Evolutionary conservation across 1,139 yeast genomes (phyloP).

Genomic region (Suhomyces panamericanus): DNA sequence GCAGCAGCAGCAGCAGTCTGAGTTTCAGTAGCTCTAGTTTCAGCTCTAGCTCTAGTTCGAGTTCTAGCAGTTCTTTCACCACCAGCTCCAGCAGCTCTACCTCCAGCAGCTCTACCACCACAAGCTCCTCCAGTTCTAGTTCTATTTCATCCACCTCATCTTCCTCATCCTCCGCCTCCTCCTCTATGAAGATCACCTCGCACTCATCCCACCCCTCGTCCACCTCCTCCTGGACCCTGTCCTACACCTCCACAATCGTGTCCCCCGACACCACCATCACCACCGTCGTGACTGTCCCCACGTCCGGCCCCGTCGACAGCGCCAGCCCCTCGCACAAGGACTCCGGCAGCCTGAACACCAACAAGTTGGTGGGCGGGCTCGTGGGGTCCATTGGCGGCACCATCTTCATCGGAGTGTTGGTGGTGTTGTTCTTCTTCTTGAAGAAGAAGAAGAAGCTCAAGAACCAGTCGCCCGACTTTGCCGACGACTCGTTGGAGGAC

Average conservation of each 20-base stretch:
- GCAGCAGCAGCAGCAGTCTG: slow-evolving; percentile 30
- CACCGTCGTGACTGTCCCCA: slow-evolving; percentile 42
- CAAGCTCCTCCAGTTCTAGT: slow-evolving; percentile 6
- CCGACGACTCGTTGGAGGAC: slow-evolving; percentile 24
- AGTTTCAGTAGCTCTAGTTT: too few relatives aligned
- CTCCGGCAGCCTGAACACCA: slow-evolving; percentile 27
- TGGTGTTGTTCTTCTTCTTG: slow-evolving; percentile 38
- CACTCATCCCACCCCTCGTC: slow-evolving; percentile 2
- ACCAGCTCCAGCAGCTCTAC: background rate
- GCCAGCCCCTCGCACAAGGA: slow-evolving; percentile 15
- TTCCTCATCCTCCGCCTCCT: slow-evolving; percentile 13
- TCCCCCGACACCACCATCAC: slow-evolving; percentile 44
- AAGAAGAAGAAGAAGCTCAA: slow-evolving; percentile 36
- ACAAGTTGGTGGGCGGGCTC: slow-evolving; percentile 47
- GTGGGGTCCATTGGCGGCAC: slow-evolving; percentile 53
- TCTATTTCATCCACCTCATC: slow-evolving; percentile 6
- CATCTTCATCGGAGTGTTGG: slow-evolving; percentile 41
- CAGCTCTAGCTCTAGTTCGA: slow-evolving; percentile 29
- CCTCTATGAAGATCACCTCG: slow-evolving; percentile 7
- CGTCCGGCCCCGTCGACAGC: slow-evolving; percentile 21
- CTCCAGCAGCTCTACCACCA: background rate
- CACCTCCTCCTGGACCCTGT: slow-evolving; percentile 5
- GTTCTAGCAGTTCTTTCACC: slow-evolving; percentile 36
- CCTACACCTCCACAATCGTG: slow-evolving; percentile 28
- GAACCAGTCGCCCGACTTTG: slow-evolving; percentile 50